Base-by-base conservation (phyloP, 768 basidiomycete species). In the Hericium alpestre region DNA sequence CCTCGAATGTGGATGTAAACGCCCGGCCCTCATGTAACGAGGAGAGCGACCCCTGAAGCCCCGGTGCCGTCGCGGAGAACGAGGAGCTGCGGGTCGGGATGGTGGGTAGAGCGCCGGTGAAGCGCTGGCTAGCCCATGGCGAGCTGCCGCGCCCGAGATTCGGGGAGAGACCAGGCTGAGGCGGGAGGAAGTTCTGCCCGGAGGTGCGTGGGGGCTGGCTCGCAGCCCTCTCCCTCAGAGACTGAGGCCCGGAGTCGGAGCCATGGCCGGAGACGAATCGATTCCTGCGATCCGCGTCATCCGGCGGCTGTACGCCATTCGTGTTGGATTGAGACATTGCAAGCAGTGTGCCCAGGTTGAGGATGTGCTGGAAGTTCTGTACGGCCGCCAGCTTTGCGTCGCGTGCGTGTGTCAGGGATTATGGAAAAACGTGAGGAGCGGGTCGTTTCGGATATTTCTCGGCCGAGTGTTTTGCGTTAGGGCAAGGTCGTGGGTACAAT, bases 1-100 rank as follows among this genome's bases (percentile, higher is more conserved):
- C 87, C 71, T 90, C 89, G 62, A 86, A 81, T 1, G 87, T 90
- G 22, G 86, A 87, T 5, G 84, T 78, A 68, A 90, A 90, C 10
- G 73, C 67, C 37, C 81, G 72, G 7, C 74, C 70, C 55, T 84
- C 85, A 43, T 84, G 81, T 79, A 87, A 82, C 40, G 79, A 74
- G 25, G 83, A 81, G 66, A 87, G 85, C 50, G 79, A 77, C 59
- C 72, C 65, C 61, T 81, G 81, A 39, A 75, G 70, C 56, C 63
- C 61, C 23, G 76, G 71, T 41, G 64, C 62, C 53, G 79, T 74
- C 11, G 78, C 65, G 23, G 84, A 84, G 68, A 85, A 87, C 47
- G 86, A 88, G 40, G 84, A 80, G 62, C 79, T 83, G 55, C 85
- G 77, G 60, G 82, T 80, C 58, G 84, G 82, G 62, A 83, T 72